phyloP scores from a whole-genome alignment of 768 basidiomycete species.

The Lactarius quietus region DNA sequence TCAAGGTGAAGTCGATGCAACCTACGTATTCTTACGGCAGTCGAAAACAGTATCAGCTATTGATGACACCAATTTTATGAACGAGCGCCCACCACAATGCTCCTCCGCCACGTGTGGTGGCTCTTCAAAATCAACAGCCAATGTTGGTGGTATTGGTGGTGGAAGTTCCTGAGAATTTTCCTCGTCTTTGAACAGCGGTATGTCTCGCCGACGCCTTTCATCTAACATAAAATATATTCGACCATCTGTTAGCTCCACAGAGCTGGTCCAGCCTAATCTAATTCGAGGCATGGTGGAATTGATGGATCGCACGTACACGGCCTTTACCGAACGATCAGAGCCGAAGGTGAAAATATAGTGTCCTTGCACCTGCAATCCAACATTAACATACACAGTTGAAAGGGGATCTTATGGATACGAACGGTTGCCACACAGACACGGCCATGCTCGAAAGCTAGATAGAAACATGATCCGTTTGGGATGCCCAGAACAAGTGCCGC shows the following conservation, averaged over 20 bases:
- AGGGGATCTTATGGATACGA: not conserved
- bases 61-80: not conserved
- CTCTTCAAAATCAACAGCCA: no score
- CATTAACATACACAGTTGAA: not conserved
- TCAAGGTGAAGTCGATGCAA: constrained; percentile 22
- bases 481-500: not conserved
- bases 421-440: constrained; percentile 17
- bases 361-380: not conserved
- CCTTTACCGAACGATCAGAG: not conserved
- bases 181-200: constrained; percentile 12
- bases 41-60: not conserved
- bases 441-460: constrained; percentile 10
- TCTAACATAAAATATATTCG: constrained; percentile 25
- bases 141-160: not conserved
- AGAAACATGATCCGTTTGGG: not conserved
- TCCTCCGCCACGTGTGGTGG: no score
- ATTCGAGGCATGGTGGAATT: no score
- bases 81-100: not conserved
- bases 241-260: constrained; percentile 24
- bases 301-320: constrained; percentile 10
- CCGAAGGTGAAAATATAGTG: constrained; percentile 19
- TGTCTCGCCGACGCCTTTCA: not conserved
- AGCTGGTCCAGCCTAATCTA: not conserved
- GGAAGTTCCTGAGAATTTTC: not conserved
- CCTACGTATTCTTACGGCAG: constrained; percentile 5